Conservation (phyloP, 495 filamentous ascomycete genomes). For the Xylaria castorea region DNA sequence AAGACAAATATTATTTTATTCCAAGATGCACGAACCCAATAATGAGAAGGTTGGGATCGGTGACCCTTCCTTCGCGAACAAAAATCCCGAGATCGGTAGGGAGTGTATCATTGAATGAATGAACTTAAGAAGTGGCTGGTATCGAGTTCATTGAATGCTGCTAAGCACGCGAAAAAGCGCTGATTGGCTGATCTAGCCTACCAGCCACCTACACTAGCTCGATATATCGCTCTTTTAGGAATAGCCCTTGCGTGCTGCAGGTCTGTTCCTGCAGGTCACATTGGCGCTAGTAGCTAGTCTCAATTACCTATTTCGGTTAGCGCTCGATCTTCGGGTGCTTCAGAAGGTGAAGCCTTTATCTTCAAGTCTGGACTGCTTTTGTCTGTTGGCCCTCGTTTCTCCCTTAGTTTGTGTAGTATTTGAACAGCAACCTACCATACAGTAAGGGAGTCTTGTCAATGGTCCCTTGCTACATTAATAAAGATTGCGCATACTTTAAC, state of each 20-base stretch:
- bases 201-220: slow-evolving; percentile 8
- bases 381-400: too few relatives aligned
- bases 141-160: not conserved
- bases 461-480: too few relatives aligned
- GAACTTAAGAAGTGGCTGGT: not conserved
- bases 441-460: too few relatives aligned
- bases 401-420: too few relatives aligned
- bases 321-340: not conserved
- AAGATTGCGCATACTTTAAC: too few relatives aligned
- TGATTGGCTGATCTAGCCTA: slow-evolving; percentile 1
- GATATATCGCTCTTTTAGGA: not conserved
- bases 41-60: slow-evolving; percentile 42
- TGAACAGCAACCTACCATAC: too few relatives aligned
- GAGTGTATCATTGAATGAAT: not conserved
- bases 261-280: slow-evolving; percentile 33
- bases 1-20: slow-evolving; percentile 34
- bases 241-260: not conserved
- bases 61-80: not conserved
- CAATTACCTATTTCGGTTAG: slow-evolving; percentile 1
- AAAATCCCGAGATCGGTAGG: not conserved
- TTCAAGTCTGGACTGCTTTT: too few relatives aligned
- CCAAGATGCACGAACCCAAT: slow-evolving; percentile 27
- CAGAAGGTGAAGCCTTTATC: not conserved
- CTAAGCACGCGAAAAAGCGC: not conserved
- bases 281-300: not conserved